These are phyloP conservation scores for Acer saccharum DNA, from an alignment of 345 rosid species.

Conservation along the genomic window DNA sequence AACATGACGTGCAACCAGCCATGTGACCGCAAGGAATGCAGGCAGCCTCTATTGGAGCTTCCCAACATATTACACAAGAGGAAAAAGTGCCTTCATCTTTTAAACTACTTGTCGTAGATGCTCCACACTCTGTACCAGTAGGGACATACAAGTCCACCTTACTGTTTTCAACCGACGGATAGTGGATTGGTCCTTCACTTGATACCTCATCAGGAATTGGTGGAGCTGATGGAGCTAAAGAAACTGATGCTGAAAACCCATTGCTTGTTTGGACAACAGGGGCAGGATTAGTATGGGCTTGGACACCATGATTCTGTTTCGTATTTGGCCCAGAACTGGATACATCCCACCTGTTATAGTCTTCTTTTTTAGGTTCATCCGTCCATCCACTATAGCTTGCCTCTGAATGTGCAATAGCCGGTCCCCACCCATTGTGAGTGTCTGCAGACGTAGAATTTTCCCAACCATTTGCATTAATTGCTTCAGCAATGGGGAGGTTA, in stretches of 20 bases:
- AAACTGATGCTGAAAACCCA: conserved; percentile 19
- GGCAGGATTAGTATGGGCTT: conserved; percentile 12
- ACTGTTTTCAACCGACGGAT: conserved; percentile 38
- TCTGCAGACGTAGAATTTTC: conserved; percentile 23
- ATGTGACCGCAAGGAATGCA: conserved; percentile 64
- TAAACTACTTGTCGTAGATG: conserved; percentile 18
- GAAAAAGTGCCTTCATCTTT: conserved; percentile 37
- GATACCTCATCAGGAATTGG: conserved; percentile 23
- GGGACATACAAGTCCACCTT: conserved; percentile 24
- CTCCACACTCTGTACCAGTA: conserved; percentile 7
- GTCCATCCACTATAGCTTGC: conserved; percentile 37
- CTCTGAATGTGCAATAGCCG: conserved; percentile 23
- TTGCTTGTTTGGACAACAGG: conserved; percentile 20
- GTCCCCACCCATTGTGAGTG: conserved; percentile 39
- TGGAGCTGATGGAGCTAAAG: conserved; percentile 39
- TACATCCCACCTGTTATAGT: conserved; percentile 39
- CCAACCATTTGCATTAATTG: conserved; percentile 36
- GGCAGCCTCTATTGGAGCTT: conserved; percentile 53
- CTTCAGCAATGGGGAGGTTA: conserved; percentile 24
- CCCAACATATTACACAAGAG: conserved; percentile 54
- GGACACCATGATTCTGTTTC: conserved; percentile 24
- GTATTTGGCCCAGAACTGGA: conserved; percentile 26
- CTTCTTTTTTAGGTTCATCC: conserved; percentile 29
- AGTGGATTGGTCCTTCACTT: conserved; percentile 39
- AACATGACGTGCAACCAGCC: conserved; percentile 61